These are phyloP conservation scores for Starmerella bombicola DNA, from an alignment of 805 yeast genomes.

Conservation along the genomic window DNA sequence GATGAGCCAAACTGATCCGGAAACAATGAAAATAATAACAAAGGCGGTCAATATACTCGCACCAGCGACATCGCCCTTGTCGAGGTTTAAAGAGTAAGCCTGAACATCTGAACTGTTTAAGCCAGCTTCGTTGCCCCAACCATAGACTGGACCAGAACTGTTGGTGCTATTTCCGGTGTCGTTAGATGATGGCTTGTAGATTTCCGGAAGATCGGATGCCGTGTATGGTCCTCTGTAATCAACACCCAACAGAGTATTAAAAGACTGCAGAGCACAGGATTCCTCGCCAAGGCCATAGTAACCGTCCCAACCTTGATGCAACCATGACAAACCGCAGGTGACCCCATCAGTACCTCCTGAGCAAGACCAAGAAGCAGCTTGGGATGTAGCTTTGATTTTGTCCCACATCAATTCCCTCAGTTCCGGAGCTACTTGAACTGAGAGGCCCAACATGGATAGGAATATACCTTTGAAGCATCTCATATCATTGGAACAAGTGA, in stretches of 20 bases:
- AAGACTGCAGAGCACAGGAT: constrained; percentile 65
- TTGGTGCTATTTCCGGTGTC: constrained; percentile 8
- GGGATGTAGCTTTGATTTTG: constrained; percentile 42
- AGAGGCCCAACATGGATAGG: constrained; percentile 58
- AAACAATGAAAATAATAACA: constrained; percentile 45
- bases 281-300: constrained; percentile 82
- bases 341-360: constrained; percentile 77
- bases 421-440: constrained; percentile 58
- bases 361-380: constrained; percentile 71
- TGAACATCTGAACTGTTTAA: constrained; percentile 17
- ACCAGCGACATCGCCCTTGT: constrained; percentile 58
- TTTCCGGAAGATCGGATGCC: constrained; percentile 22
- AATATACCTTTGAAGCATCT: constrained; percentile 83
- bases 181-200: constrained; percentile 9
- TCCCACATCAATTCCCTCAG: constrained; percentile 31
- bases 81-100: constrained; percentile 17
- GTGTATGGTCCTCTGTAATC: constrained; percentile 20
- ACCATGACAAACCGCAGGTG: constrained; percentile 84
- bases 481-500: constrained; percentile 71
- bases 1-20: constrained; percentile 48
- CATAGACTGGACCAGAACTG: constrained; percentile 19
- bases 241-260: constrained; percentile 25
- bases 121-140: constrained; percentile 25
- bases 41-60: constrained; percentile 76
- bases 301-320: constrained; percentile 51